These are phyloP conservation scores for Kondoa subrosea DNA, from an alignment of 768 basidiomycete species.

Conservation along the genomic window DNA sequence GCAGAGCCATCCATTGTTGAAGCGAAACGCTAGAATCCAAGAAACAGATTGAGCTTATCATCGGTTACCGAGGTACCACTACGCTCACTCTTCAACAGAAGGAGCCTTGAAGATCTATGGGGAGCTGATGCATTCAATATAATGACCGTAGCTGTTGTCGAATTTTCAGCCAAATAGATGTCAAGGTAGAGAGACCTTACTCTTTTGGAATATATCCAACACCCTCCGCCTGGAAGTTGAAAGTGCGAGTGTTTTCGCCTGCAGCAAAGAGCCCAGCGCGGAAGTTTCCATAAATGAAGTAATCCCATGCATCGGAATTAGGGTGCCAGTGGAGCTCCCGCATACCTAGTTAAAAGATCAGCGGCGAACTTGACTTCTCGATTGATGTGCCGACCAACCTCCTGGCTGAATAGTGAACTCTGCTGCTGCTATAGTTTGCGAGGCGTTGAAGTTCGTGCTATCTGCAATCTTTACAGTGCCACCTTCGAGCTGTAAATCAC, in stretches of 20 bases:
- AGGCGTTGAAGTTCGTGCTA: conserved; percentile 40
- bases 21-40: not conserved
- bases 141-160: conserved; percentile 36
- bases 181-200: not conserved
- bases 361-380: conserved; percentile 5
- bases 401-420: conserved; percentile 46
- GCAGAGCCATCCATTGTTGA: not conserved
- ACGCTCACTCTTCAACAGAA: conserved; percentile 28
- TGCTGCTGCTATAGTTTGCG: conserved; percentile 43
- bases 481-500: conserved; percentile 37
- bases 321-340: conserved; percentile 58
- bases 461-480: conserved; percentile 50
- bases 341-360: not conserved
- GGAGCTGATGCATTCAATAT: conserved; percentile 48
- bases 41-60: too few species aligned
- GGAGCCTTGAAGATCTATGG: conserved; percentile 49
- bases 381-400: conserved; percentile 40
- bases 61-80: too few species aligned
- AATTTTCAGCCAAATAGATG: not conserved
- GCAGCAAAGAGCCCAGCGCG: conserved; percentile 47
- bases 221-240: conserved; percentile 48
- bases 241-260: conserved; percentile 42
- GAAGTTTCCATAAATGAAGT: conserved; percentile 36
- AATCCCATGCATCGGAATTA: conserved; percentile 34
- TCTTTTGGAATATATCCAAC: conserved; percentile 34